phyloP scores from a whole-genome alignment of 2,329 filamentous ascomycete genomes.

The Phialocephala sp. region DNA sequence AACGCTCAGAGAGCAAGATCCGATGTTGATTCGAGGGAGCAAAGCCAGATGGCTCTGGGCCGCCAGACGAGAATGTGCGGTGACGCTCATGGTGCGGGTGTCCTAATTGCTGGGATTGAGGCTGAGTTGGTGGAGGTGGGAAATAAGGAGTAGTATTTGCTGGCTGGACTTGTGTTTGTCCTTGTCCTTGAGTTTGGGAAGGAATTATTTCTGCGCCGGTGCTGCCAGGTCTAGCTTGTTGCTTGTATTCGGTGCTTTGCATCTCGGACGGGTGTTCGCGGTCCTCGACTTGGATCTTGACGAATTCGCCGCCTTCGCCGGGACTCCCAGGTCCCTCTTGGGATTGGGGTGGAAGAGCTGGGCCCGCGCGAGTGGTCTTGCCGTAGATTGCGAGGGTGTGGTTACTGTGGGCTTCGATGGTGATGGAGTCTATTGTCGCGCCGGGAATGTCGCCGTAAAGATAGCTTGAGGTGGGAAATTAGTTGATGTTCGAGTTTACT shows the following conservation, averaged over 20 bases:
- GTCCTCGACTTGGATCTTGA: constrained; percentile 17
- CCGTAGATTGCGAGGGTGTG: constrained; percentile 28
- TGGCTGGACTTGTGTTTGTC: neutral
- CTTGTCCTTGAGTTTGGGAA: neutral
- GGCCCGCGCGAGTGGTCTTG: constrained; percentile 11
- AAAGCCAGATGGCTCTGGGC: too few relatives aligned
- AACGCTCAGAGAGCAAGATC: constrained; percentile 20
- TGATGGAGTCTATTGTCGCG: constrained; percentile 25
- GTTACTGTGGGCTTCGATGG: constrained; percentile 25
- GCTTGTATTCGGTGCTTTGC: neutral
- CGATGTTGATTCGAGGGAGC: neutral
- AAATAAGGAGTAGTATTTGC: neutral
- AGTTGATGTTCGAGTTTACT: neutral
- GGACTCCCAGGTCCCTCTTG: neutral
- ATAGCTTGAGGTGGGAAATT: constrained; percentile 3
- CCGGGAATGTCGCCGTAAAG: constrained; percentile 30
- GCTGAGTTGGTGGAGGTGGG: constrained; percentile 8
- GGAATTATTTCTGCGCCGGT: neutral
- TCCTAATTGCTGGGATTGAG: neutral
- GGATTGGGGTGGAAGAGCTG: neutral
- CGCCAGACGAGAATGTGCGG: neutral
- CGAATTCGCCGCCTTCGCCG: constrained; percentile 1
- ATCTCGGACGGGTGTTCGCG: constrained; percentile 7
- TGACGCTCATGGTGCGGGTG: constrained; percentile 16
- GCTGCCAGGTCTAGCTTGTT: neutral